Percentiles rank a stretch among this genome's conserved stretches.
Evolutionary conservation across 169 alveolate species (phyloP).

Genomic region (Miamiensis avidus): DNA sequence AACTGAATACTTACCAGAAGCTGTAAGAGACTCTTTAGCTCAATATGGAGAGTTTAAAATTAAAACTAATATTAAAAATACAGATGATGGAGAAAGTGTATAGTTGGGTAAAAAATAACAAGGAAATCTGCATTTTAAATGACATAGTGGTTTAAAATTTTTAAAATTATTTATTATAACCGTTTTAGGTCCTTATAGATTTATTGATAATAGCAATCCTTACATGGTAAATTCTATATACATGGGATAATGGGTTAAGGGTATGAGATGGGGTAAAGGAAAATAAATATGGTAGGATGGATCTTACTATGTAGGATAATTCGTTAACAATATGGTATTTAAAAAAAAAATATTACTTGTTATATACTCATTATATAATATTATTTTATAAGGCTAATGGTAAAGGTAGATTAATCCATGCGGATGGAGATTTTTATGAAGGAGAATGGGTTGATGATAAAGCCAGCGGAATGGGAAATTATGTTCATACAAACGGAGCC

Average conservation of each 20-base stretch:
- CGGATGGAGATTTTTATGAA: constrained; percentile 69
- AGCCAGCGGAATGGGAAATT: constrained; percentile 43
- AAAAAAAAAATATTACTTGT: no score
- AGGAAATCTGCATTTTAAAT: no score
- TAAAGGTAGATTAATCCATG: constrained; percentile 49
- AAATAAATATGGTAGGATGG: constrained; percentile 55
- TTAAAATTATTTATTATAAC: no score
- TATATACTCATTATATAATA: no score
- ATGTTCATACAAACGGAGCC: constrained; percentile 42
- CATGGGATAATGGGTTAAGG: constrained; percentile 65
- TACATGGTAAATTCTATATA: constrained; percentile 13
- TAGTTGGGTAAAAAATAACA: not conserved
- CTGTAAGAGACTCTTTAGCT: not conserved
- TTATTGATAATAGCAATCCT: not conserved
- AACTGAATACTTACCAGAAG: not conserved
- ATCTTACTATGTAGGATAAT: constrained; percentile 51
- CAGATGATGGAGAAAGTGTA: not conserved
- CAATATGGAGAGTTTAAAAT: not conserved
- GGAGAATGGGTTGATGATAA: constrained; percentile 58
- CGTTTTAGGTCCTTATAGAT: not conserved
- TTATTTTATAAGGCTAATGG: constrained; percentile 46
- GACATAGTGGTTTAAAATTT: no score
- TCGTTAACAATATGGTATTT: constrained; percentile 45
- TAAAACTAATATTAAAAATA: no score
- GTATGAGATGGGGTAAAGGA: constrained; percentile 58